Conservation (phyloP, 192 early-diverging fungal species). For the Entrophospora sp. region DNA sequence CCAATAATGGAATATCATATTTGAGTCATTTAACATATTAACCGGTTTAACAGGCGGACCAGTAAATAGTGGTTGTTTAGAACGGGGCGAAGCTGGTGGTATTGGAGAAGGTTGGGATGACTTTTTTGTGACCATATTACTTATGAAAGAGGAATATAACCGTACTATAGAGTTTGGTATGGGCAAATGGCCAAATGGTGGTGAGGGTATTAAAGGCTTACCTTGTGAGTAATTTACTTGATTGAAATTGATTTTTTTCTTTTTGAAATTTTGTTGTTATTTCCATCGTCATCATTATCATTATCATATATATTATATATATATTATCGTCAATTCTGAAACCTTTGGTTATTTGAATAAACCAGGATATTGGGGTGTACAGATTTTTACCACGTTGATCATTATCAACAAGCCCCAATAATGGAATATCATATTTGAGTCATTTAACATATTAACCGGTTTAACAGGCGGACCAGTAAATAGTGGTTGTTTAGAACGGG, state of each 20-base stretch:
- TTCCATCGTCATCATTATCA: too few relatives aligned
- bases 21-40: too few relatives aligned
- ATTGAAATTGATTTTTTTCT: background rate
- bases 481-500: constrained; percentile 78
- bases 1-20: too few relatives aligned
- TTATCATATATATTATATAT: constrained; percentile 1
- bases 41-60: constrained; percentile 92
- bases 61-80: constrained; percentile 79
- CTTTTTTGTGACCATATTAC: constrained; percentile 74
- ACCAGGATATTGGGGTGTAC: constrained; percentile 86
- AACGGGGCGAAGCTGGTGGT: constrained; percentile 79
- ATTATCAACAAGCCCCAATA: too few relatives aligned
- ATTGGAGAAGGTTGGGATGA: constrained; percentile 98
- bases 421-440: too few relatives aligned
- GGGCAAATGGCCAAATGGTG: constrained; percentile 74
- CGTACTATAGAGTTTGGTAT: constrained; percentile 62
- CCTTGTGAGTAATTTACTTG: constrained; percentile 25
- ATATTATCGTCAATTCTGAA: constrained; percentile 63
- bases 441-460: too few relatives aligned
- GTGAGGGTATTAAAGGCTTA: constrained; percentile 82
- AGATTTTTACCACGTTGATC: too few relatives aligned
- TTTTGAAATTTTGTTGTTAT: constrained; percentile 18
- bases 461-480: too few relatives aligned
- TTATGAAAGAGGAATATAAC: constrained; percentile 46
- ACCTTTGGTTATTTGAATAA: constrained; percentile 69